Percentiles rank a stretch among this genome's conserved stretches.
phyloP scores from a whole-genome alignment of 2,329 filamentous ascomycete genomes.

The Didymella sp. region DNA sequence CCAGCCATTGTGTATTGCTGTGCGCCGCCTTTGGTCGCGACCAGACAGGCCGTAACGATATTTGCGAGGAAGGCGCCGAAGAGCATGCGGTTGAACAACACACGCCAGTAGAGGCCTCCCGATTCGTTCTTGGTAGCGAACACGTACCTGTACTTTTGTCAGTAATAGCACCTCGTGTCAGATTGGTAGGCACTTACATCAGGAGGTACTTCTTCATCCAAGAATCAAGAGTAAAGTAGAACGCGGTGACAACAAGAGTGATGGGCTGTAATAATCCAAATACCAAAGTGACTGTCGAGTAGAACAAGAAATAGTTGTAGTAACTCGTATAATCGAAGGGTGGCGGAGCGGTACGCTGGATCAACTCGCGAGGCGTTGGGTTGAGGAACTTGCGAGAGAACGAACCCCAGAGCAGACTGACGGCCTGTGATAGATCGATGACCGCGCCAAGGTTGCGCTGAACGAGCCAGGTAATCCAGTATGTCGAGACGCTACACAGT shows the following conservation, averaged over 20 bases:
- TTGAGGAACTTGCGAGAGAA: conserved; percentile 83
- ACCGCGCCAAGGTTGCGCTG: conserved; percentile 93
- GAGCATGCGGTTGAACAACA: conserved; percentile 90
- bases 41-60: conserved; percentile 76
- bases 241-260: conserved; percentile 80
- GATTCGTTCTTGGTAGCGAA: conserved; percentile 98
- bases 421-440: conserved; percentile 89
- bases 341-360: conserved; percentile 90
- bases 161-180: conserved; percentile 3
- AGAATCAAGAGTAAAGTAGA: conserved; percentile 88
- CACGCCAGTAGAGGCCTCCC: conserved; percentile 89
- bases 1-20: conserved; percentile 65
- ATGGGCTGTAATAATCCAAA: conserved; percentile 88
- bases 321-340: conserved; percentile 95
- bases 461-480: conserved; percentile 80
- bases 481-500: conserved; percentile 81
- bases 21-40: conserved; percentile 68
- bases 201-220: conserved; percentile 95
- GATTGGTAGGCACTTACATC: conserved; percentile 59
- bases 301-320: conserved; percentile 98
- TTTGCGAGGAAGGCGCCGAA: conserved; percentile 83
- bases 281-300: conserved; percentile 85
- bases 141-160: conserved; percentile 63
- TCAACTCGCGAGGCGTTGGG: conserved; percentile 88
- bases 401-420: conserved; percentile 83